phyloP scores from a whole-genome alignment of 495 filamentous ascomycete species.

The Ramalina intermedia region DNA sequence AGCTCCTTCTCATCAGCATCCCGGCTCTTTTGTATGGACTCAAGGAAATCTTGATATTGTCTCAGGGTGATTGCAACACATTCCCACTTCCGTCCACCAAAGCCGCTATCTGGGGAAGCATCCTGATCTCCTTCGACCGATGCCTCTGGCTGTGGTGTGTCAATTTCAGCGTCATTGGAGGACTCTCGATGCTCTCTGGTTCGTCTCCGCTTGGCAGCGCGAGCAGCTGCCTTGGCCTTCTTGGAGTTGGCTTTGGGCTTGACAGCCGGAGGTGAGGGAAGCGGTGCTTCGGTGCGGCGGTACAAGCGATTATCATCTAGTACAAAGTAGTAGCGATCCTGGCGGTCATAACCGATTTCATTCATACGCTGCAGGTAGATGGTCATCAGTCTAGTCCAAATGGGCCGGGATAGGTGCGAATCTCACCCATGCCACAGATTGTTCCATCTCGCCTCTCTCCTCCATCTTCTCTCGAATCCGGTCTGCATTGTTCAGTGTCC shows the following conservation, averaged over 20 bases:
- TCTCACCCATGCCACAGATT: constrained; percentile 63
- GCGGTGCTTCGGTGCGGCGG: constrained; percentile 55
- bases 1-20: constrained; percentile 73
- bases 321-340: constrained; percentile 76
- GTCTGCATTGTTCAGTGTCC: constrained; percentile 77
- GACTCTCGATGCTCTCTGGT: constrained; percentile 40
- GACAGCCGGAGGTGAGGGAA: constrained; percentile 35
- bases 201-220: constrained; percentile 62
- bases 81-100: constrained; percentile 74
- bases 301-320: constrained; percentile 92
- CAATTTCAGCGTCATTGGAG: constrained; percentile 34
- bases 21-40: constrained; percentile 53
- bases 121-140: constrained; percentile 20
- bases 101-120: constrained; percentile 36
- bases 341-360: constrained; percentile 71
- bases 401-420: not conserved
- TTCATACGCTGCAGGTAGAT: constrained; percentile 59
- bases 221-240: constrained; percentile 49
- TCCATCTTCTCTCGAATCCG: constrained; percentile 75
- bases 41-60: constrained; percentile 62
- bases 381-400: not conserved
- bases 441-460: constrained; percentile 66
- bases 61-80: constrained; percentile 68
- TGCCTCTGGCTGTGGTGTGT: constrained; percentile 22
- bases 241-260: constrained; percentile 69